These are phyloP conservation scores for Taphrina sp. DNA, from an alignment of 1,139 yeast species.

Conservation along the genomic window DNA sequence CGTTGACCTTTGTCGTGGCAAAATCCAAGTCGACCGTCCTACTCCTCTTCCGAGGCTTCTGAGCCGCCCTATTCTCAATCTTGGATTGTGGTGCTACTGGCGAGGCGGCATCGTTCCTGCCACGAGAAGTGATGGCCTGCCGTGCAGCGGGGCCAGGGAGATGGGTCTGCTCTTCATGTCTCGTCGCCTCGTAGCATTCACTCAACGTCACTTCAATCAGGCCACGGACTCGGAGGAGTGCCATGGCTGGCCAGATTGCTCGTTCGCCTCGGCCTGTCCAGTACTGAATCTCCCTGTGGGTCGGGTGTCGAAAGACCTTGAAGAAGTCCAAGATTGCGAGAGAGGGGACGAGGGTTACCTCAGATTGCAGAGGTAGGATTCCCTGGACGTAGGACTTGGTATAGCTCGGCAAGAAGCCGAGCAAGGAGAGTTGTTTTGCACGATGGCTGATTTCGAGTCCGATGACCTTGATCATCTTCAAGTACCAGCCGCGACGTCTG, in stretches of 20 bases:
- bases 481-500: conserved; percentile 46
- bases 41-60: no score
- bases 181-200: conserved; percentile 19
- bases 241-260: conserved; percentile 89
- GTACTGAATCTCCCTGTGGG: conserved; percentile 69
- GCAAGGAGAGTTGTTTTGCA: conserved; percentile 70
- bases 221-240: conserved; percentile 83
- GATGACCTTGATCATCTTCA: conserved; percentile 49
- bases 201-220: conserved; percentile 87
- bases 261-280: conserved; percentile 91
- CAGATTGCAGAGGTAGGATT: conserved; percentile 13
- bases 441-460: conserved; percentile 79
- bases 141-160: no score
- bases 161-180: conserved; percentile 11
- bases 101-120: no score
- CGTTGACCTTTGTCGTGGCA: no score
- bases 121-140: no score
- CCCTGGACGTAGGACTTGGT: conserved; percentile 10
- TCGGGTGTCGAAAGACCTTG: conserved; percentile 70
- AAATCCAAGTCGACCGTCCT: no score
- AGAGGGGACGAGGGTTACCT: conserved; percentile 84
- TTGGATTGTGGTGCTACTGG: no score
- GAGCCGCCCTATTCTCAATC: no score
- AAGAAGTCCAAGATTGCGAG: conserved; percentile 66
- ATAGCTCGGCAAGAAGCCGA: conserved; percentile 74